phyloP scores from a whole-genome alignment of 768 basidiomycete species.

The Rhizopogon vinicolor region DNA sequence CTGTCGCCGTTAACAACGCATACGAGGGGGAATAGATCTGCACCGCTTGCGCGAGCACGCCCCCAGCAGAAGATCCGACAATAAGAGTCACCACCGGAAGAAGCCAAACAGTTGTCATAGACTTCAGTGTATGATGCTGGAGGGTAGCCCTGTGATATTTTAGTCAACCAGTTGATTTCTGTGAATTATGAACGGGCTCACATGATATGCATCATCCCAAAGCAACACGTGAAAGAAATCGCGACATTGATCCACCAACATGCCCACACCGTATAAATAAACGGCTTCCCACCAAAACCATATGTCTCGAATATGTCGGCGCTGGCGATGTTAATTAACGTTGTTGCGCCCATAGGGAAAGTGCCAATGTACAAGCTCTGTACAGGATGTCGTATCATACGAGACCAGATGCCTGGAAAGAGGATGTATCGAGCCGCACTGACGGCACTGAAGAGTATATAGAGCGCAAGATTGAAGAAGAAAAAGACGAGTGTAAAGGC shows the following conservation, averaged over 20 bases:
- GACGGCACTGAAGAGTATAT: constrained; percentile 42
- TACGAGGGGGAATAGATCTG: constrained; percentile 36
- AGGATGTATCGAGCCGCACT: constrained; percentile 47
- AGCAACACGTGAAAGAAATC: constrained; percentile 53
- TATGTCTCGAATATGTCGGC: constrained; percentile 39
- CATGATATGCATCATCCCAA: constrained; percentile 65
- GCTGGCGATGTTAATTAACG: constrained; percentile 50
- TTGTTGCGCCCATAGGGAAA: constrained; percentile 58
- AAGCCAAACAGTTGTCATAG: constrained; percentile 64
- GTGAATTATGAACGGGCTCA: constrained; percentile 32
- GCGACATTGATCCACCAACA: constrained; percentile 67
- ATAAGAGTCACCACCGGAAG: constrained; percentile 73
- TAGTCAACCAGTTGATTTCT: constrained; percentile 10
- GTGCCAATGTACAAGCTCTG: constrained; percentile 46
- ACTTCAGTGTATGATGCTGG: constrained; percentile 53
- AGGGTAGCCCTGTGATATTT: constrained; percentile 40
- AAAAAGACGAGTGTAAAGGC: constrained; percentile 47
- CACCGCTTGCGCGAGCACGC: constrained; percentile 49
- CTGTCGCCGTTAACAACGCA: constrained; percentile 51
- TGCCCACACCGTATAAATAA: constrained; percentile 54
- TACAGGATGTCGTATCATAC: constrained; percentile 45
- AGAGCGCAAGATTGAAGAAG: constrained; percentile 54
- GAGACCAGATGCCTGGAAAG: constrained; percentile 45
- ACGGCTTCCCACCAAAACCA: constrained; percentile 44
- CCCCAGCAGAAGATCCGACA: constrained; percentile 67